A percentile compares a stretch with the other conserved stretches of the same genome.
Conservation (phyloP, 148 eudicot genomes). For the Selenicereus undatus region DNA sequence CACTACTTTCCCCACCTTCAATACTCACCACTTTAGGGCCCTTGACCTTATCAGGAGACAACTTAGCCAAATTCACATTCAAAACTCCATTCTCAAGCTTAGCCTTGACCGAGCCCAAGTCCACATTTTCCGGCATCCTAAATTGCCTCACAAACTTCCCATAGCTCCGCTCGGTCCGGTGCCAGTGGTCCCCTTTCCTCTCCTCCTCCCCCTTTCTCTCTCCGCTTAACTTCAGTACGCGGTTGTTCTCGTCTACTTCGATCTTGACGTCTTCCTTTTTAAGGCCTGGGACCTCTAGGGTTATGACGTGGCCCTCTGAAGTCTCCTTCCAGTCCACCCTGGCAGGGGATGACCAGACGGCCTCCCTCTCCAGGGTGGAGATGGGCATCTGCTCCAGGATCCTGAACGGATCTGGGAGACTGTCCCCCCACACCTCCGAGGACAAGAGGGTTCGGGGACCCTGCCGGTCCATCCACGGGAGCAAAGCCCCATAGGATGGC, state of each 20-base stretch:
- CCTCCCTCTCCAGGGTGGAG: slow-evolving; percentile 21
- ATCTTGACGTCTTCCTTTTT: slow-evolving; percentile 38
- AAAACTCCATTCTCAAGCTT: slow-evolving; percentile 36
- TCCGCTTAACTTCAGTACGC: slow-evolving; percentile 34
- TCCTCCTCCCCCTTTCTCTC: slow-evolving; percentile 36
- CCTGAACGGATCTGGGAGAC: slow-evolving; percentile 22
- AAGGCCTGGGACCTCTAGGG: slow-evolving; percentile 37
- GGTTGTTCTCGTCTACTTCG: slow-evolving; percentile 35
- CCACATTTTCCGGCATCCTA: slow-evolving; percentile 33
- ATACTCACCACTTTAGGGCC: slow-evolving; percentile 27
- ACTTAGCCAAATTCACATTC: slow-evolving; percentile 21
- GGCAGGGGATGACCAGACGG: slow-evolving; percentile 16
- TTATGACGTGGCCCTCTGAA: slow-evolving; percentile 32
- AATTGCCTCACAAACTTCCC: slow-evolving; percentile 36
- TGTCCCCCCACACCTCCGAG: slow-evolving; percentile 21
- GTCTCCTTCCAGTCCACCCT: slow-evolving; percentile 52
- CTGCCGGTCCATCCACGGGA: slow-evolving; percentile 17
- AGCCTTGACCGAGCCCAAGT: slow-evolving; percentile 29
- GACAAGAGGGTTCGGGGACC: slow-evolving; percentile 8
- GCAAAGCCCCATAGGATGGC: slow-evolving; percentile 3
- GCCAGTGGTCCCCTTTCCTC: slow-evolving; percentile 36
- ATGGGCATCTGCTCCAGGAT: slow-evolving; percentile 29
- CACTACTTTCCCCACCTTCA: slow-evolving; percentile 12
- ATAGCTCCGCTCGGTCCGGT: slow-evolving; percentile 23
- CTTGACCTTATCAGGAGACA: slow-evolving; percentile 26